Evolutionary conservation across 2,329 filamentous ascomycete species (phyloP), one percentile per base, ranked within the genome.

Genomic region (Trichoderma aggressivum): DNA sequence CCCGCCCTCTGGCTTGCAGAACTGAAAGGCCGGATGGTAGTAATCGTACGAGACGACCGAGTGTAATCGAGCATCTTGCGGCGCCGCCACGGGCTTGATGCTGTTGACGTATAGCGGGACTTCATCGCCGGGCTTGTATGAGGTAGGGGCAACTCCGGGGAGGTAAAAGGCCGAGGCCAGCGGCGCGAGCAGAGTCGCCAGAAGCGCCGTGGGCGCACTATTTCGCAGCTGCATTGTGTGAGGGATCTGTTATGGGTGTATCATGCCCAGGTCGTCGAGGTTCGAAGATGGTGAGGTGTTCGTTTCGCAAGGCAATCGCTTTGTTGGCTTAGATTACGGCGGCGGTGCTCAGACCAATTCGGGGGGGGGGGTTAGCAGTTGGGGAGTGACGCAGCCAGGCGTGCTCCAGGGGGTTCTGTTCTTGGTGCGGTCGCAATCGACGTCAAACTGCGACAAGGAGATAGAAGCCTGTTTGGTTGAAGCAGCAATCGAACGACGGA

Each of bases 11-110:
- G 95, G 96, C 76, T 88, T 84, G 82, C 96, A 99, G 85, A 98
- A 97, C 78, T 92, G 90, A 82, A 99, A 97, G 4, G 88, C 88
- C 7, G 90, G 88, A 77, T 96, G 90, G 80, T 99, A 99, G 85
- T 99, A 98, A 82, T 98, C 95, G 86, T 93, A 99, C 5, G 95
- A 93, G 77, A 98, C 91, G 69, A 97, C 91, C n/a, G 94, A 97
- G 80, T 94, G 93, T 53, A 98, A 86, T 76, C 94, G 91, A 30
- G 91, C 88, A 81, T 97, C 94, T 74, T 89, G 87, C 72, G 89
- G 86, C 55, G 92, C 92, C 59, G 94, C 90, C 59, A 94, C 90
- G 5, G 96, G 95, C 55, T 93, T 96, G 77, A 99, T 91, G 79
- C 91, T 91, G 84, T 99, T 99, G 81, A 99, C 96, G 78, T 93